Evolutionary conservation across 2,329 filamentous ascomycete genomes (phyloP), one percentile per base, ranked within the genome.

Genomic region (Botrytis sinoallii): DNA sequence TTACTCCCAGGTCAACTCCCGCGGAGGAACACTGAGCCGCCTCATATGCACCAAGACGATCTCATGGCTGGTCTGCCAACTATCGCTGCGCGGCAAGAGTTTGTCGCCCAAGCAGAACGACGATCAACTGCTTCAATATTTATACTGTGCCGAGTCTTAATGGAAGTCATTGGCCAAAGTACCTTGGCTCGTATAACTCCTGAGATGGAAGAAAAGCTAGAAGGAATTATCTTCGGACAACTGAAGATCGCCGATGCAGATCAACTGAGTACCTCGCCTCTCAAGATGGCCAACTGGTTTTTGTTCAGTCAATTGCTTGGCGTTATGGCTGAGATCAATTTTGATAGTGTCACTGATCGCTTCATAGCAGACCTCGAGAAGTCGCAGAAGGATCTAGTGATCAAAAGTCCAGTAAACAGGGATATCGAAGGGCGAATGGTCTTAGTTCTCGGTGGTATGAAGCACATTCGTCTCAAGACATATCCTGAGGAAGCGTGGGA

Each of bases 191-290:
- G 90, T 32, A 93, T 99, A 77, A 97, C 93, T 9, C 86, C 90
- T 1, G 95, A 98, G 78, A 97, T 98, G 90, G 95, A 97, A 75
- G 93, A 96, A 75, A 95, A 97, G 77, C 86, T 99, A 7, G 95
- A 98, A 81, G 93, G 91, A 76, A 97, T 99, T 75, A 97, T 99
- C 72, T 99, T 98, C 82, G 92, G 92, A n/a, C 96, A 98, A 82
- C 86, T 99, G 16, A 97, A 95, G 80, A 92, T 92, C 64, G 92
- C 94, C 12, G 95, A 98, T 75, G 90, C 93, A 0, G 94, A 97
- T 12, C 90, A 95, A 79, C 85, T 95, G 5, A 85, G 90, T 75
- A 86, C 91, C 14, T 97, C 94, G 0, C 91, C 93, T 0, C 85
- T 98, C 38, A 94, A 94, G 77, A 90, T 96, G 83, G 93, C 96